A percentile compares a stretch with the other conserved stretches of the same genome.
Evolutionary conservation across 768 basidiomycete species (phyloP).

Genomic region (Lactarius tabidus): DNA sequence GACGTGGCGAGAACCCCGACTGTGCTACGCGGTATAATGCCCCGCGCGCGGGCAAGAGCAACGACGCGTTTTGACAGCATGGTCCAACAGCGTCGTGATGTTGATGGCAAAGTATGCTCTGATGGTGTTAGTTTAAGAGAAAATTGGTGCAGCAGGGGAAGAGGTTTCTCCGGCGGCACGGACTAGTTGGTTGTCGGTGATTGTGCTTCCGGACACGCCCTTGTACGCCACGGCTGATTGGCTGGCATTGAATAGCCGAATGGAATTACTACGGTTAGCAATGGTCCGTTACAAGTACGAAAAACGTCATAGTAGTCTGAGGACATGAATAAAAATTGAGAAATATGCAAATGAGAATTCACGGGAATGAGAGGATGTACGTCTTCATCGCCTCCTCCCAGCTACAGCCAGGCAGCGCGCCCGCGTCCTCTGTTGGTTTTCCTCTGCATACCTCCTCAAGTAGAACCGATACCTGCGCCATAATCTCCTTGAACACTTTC

Average conservation of each 20-base stretch:
- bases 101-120: background rate
- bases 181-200: background rate
- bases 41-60: constrained; percentile 23
- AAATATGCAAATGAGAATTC: constrained; percentile 21
- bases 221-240: constrained; percentile 3
- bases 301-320: background rate
- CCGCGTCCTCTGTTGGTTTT: constrained; percentile 30
- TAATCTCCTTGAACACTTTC: constrained; percentile 32
- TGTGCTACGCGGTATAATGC: constrained; percentile 18
- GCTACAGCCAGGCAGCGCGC: constrained; percentile 46
- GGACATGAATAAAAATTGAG: background rate
- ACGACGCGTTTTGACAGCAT: constrained; percentile 28
- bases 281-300: constrained; percentile 6
- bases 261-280: background rate
- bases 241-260: background rate
- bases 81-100: background rate
- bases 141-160: constrained; percentile 4
- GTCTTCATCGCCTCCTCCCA: constrained; percentile 60
- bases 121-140: background rate
- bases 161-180: background rate
- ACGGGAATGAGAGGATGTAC: constrained; percentile 64
- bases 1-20: constrained; percentile 21
- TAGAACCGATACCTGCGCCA: constrained; percentile 32
- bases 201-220: background rate
- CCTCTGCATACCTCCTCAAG: constrained; percentile 45